Base-by-base conservation (phyloP, 1,284 basidiomycete species). In the Meripilus lineatus region DNA sequence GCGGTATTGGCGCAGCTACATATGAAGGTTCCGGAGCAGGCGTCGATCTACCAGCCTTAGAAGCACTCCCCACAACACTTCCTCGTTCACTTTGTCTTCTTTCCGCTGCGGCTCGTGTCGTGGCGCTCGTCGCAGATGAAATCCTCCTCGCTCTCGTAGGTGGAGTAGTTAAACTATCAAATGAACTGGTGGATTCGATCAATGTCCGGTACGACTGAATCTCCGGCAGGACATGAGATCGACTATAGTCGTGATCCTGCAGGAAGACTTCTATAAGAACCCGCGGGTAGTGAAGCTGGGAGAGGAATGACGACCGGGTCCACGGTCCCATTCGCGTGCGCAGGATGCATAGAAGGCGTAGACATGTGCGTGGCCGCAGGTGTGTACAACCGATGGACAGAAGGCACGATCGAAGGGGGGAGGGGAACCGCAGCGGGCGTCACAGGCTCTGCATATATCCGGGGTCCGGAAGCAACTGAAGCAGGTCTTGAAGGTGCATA, bases 131-230 rank as follows among this genome's bases (percentile, higher is more conserved):
- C n/a, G n/a, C n/a, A n/a, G n/a, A n/a, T n/a, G n/a, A n/a, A n/a
- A n/a, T 39, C 23, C 28, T 39, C 21, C 23, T 23, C 15, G 24
- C 24, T 25, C 34, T 35, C 30, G 25, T 22, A 14, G 51, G 49
- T 17, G 51, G 51, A 13, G 51, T 50, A 5, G 51, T 53, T 33
- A 53, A 30, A 5, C 49, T 44, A 28, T 49, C 49, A 44, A 50
- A 42, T 2, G 44, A 45, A 15, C 40, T 41, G 26, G 42, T 36
- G 5, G 46, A 40, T 22, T 15, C 34, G 4, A 20, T 40, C 23
- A 11, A 38, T 25, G 11, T 30, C 40, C 11, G 34, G 32, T 14
- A 40, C 44, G 4, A 41, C 39, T 2, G 50, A 49, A 26, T 48
- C 42, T 11, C 48, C 38, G n/a, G n/a, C 22, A 28, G 33, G 4